phyloP scores from a whole-genome alignment of 495 filamentous ascomycete genomes.

The Trichoderma erinaceum region DNA sequence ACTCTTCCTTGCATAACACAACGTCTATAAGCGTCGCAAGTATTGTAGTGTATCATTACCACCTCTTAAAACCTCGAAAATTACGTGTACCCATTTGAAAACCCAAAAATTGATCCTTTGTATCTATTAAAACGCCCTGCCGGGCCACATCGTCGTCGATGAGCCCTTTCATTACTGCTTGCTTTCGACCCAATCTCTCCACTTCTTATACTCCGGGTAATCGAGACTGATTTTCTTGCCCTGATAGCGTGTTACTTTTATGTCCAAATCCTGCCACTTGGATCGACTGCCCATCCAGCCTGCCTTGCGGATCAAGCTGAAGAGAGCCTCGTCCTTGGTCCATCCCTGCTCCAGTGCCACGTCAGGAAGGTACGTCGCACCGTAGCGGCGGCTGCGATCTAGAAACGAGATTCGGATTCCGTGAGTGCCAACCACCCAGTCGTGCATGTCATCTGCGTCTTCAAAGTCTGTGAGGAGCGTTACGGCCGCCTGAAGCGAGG shows the following conservation, averaged over 20 bases:
- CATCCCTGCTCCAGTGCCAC: conserved; percentile 90
- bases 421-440: conserved; percentile 82
- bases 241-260: conserved; percentile 74
- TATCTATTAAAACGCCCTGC: conserved; percentile 48
- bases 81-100: not conserved
- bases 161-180: conserved; percentile 53
- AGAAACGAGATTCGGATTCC: conserved; percentile 74
- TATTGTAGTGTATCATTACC: conserved; percentile 7
- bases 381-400: conserved; percentile 60
- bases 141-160: conserved; percentile 77
- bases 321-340: conserved; percentile 87
- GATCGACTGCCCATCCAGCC: conserved; percentile 68
- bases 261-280: conserved; percentile 69
- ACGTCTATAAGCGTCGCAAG: conserved; percentile 6
- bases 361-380: conserved; percentile 87
- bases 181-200: conserved; percentile 63
- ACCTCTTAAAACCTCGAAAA: not conserved
- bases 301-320: conserved; percentile 89
- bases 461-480: conserved; percentile 76
- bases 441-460: conserved; percentile 61
- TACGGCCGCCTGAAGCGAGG: conserved; percentile 60
- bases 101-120: not conserved
- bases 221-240: conserved; percentile 63
- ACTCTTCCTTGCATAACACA: not conserved
- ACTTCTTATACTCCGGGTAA: conserved; percentile 68